These are phyloP conservation scores for Fonsecaea nubica DNA, from an alignment of 2,329 filamentous ascomycete genomes.

Conservation along the genomic window DNA sequence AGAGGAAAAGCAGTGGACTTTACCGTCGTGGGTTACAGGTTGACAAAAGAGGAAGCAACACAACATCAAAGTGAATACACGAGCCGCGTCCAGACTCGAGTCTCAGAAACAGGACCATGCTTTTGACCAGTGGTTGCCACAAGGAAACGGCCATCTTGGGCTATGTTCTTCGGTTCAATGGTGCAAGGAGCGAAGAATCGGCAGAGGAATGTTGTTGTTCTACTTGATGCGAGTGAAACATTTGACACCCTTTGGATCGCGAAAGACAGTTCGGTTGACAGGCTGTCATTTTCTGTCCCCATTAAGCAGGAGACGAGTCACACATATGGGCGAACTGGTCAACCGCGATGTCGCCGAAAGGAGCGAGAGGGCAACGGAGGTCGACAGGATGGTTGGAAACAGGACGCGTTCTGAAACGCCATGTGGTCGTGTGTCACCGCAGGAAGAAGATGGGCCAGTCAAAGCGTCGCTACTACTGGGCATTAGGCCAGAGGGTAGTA, in stretches of 20 bases:
- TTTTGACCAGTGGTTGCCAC: conserved; percentile 18
- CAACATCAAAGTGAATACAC: conserved; percentile 19
- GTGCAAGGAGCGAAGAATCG: conserved; percentile 28
- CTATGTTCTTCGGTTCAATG: conserved; percentile 5
- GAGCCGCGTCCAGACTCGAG: conserved; percentile 16
- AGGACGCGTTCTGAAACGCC: conserved; percentile 24
- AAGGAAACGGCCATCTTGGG: conserved; percentile 5
- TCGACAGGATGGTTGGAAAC: conserved; percentile 17
- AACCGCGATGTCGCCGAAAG: conserved; percentile 7
- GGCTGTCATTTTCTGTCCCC: conserved; percentile 20
- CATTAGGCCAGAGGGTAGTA: too few species aligned
- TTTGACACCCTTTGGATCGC: conserved; percentile 4
- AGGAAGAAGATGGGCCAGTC: not conserved
- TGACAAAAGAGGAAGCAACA: conserved; percentile 16
- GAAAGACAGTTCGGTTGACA: conserved; percentile 19
- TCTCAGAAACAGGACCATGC: conserved; percentile 17
- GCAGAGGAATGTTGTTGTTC: conserved; percentile 20
- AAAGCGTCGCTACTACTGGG: not conserved
- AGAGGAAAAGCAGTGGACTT: conserved; percentile 11
- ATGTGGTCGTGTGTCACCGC: not conserved
- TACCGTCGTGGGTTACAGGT: not conserved
- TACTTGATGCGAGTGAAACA: conserved; percentile 32
- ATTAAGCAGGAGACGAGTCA: conserved; percentile 6
- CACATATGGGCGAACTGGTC: not conserved
- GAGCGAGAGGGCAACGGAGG: conserved; percentile 1